Evolutionary conservation across 768 basidiomycete genomes (phyloP).

Genomic region (Mycena epipterygia): DNA sequence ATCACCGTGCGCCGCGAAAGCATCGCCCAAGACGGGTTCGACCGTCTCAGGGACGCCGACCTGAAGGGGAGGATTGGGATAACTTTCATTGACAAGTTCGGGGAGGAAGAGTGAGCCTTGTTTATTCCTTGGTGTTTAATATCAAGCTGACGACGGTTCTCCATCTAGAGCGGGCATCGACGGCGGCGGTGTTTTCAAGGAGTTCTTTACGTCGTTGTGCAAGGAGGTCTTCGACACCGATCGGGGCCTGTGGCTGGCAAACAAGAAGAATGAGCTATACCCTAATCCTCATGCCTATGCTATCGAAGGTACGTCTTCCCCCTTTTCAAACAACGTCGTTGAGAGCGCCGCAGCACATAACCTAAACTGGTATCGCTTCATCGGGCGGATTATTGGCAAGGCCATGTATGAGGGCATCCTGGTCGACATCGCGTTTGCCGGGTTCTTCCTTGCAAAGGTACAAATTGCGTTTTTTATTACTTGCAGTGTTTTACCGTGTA

Average conservation of each 20-base stretch:
- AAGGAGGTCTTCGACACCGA: constrained; percentile 97
- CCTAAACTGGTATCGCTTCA: constrained; percentile 92
- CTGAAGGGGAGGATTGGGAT: constrained; percentile 90
- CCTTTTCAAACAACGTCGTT: constrained; percentile 1
- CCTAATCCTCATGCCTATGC: constrained; percentile 96
- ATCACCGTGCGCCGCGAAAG: constrained; percentile 78
- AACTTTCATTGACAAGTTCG: constrained; percentile 92
- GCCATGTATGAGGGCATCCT: constrained; percentile 97
- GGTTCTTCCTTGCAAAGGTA: constrained; percentile 94
- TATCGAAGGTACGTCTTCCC: constrained; percentile 75
- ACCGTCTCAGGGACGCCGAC: constrained; percentile 80
- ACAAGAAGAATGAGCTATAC: constrained; percentile 93
- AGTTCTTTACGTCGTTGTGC: constrained; percentile 93
- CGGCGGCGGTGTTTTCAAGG: constrained; percentile 98
- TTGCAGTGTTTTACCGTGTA: background rate
- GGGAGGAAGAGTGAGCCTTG: constrained; percentile 80
- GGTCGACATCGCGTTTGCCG: constrained; percentile 94
- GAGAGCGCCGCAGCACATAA: constrained; percentile 71
- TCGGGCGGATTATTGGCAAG: constrained; percentile 95
- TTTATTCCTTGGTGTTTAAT: constrained; percentile 2
- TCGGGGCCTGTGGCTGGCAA: constrained; percentile 94
- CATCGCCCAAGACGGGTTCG: constrained; percentile 94
- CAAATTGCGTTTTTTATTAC: constrained; percentile 18
- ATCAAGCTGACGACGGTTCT: constrained; percentile 20
- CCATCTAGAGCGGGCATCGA: constrained; percentile 86